A percentile compares a stretch with the other conserved stretches of the same genome.
Evolutionary conservation across 441 rosid genomes (phyloP).

Genomic region (Pelargonium citronellum): DNA sequence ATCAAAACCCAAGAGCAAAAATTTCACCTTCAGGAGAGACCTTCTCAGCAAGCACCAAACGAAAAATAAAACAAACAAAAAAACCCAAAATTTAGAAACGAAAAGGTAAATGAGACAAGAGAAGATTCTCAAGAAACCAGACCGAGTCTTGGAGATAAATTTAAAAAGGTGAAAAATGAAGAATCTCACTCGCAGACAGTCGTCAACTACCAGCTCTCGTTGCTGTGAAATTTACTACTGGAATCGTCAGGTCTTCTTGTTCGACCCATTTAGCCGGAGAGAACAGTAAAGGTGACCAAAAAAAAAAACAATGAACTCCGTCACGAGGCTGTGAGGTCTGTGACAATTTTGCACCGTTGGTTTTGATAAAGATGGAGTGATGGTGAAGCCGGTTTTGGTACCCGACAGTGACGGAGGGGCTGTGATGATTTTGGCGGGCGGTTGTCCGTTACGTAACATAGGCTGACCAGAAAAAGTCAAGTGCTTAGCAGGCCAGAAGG

Average conservation of each 20-base stretch:
- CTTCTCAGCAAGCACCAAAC: too few relatives aligned
- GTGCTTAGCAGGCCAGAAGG: too few relatives aligned
- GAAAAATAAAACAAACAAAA: not conserved
- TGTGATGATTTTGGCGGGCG: slow-evolving; percentile 7
- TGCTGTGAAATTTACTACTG: not conserved
- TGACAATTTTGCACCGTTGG: not conserved
- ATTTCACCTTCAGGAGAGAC: too few relatives aligned
- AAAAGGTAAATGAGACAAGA: not conserved
- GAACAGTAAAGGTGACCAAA: not conserved
- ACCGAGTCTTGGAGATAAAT: too few relatives aligned
- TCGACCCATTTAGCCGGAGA: not conserved
- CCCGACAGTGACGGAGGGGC: not conserved
- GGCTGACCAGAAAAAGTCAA: not conserved
- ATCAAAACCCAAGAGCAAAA: too few relatives aligned
- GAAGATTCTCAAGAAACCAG: not conserved
- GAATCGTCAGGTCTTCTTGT: not conserved
- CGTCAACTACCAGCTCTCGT: not conserved
- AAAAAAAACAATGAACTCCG: not conserved
- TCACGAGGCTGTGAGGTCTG: not conserved
- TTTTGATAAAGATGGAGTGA: not conserved
- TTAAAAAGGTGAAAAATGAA: too few relatives aligned
- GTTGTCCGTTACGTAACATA: not conserved
- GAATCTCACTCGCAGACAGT: too few relatives aligned
- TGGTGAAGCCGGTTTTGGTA: not conserved
- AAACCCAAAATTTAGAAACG: not conserved